These are phyloP conservation scores for Linum lewisii DNA, from an alignment of 345 rosid genomes.

Conservation along the genomic window DNA sequence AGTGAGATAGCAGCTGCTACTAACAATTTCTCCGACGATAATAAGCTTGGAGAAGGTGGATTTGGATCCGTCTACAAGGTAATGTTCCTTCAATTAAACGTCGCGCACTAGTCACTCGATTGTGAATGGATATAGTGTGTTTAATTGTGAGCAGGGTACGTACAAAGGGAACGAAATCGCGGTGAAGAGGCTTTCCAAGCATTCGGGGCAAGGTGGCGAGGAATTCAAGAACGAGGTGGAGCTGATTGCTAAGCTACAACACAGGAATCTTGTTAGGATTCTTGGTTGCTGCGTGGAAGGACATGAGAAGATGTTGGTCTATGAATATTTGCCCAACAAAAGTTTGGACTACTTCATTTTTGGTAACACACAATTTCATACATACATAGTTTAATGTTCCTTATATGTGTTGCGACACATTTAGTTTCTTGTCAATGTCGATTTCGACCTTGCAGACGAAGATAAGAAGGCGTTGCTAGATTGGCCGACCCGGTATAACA, in stretches of 20 bases:
- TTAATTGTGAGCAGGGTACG: too few species aligned
- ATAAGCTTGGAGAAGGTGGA: slow-evolving; percentile 31
- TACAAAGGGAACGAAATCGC: slow-evolving; percentile 1
- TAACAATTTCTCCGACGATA: slow-evolving; percentile 19
- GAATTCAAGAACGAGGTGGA: slow-evolving; percentile 4
- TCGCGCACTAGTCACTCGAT: too few species aligned
- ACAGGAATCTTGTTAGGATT: slow-evolving; percentile 4
- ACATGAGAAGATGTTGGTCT: slow-evolving; percentile 2
- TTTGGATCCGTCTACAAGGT: slow-evolving; percentile 37
- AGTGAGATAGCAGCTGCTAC: slow-evolving; percentile 20
- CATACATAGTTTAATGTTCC: not conserved
- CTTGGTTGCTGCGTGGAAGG: slow-evolving; percentile 2
- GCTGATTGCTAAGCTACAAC: slow-evolving; percentile 6
- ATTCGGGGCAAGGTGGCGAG: slow-evolving; percentile 1
- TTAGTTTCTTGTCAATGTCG: too few species aligned
- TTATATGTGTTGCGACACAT: not conserved
- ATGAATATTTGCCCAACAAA: slow-evolving; percentile 9
- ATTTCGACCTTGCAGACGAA: slow-evolving; percentile 5
- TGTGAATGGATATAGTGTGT: too few species aligned
- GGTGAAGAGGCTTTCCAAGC: not conserved
- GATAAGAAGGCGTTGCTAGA: slow-evolving; percentile 8
- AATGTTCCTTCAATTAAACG: too few species aligned
- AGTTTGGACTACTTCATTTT: slow-evolving; percentile 5
- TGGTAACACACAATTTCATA: not conserved
- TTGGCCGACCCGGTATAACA: slow-evolving; percentile 17